Evolutionary conservation across 2,329 filamentous ascomycete genomes (phyloP), one percentile per base, ranked within the genome.

Genomic region (Paraconiothyrium brasiliense): DNA sequence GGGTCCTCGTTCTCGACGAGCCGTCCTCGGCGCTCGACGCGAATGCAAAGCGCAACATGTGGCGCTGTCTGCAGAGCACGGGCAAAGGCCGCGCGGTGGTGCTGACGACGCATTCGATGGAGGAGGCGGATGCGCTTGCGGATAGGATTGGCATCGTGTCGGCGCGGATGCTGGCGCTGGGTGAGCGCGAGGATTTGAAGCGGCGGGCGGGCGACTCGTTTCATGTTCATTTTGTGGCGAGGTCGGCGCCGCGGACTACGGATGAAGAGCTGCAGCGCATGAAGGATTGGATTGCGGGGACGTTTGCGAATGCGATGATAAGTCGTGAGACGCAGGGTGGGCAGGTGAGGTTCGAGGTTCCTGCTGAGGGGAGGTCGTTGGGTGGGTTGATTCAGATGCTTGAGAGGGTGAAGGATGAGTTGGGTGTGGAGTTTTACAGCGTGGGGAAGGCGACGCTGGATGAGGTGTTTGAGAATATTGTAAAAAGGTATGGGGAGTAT

Each of bases 1-100:
- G 89, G 0, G 93, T 97, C 0, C 96, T 93, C 76, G 93, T 92
- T 70, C 87, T 97, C 4, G 93, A 97, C 68, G 93, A 97, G 77
- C 92, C 96, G 16, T 93, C 90, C 49, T 92, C 89, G 59, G 94
- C 93, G 9, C 85, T 97, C 30, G 93, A 97, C 73, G 93, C 93
- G 0, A 82, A 97, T 2, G 93, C 90, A 20, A 86, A 94, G 58
- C 84, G 93, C 27, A 96, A 94, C 76, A 90, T 97, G 37, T 97
- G 93, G 93, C 92, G 96, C 67, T 97, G 97, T 60, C 83, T 97
- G 27, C 83, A 97, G 16, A 90, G 89, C 0, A 92, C 96, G 74
- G 86, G 92, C 58, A 92, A 92, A 24, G 84, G 83, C 58, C 84
- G 93, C 39, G 95, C 93, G 0, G 90, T 97, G 65, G 87, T 97